A percentile compares a stretch with the other conserved stretches of the same genome.
These are phyloP conservation scores for Raphidocelis subcapitata DNA, from an alignment of 139 green algal species.

Conservation along the genomic window DNA sequence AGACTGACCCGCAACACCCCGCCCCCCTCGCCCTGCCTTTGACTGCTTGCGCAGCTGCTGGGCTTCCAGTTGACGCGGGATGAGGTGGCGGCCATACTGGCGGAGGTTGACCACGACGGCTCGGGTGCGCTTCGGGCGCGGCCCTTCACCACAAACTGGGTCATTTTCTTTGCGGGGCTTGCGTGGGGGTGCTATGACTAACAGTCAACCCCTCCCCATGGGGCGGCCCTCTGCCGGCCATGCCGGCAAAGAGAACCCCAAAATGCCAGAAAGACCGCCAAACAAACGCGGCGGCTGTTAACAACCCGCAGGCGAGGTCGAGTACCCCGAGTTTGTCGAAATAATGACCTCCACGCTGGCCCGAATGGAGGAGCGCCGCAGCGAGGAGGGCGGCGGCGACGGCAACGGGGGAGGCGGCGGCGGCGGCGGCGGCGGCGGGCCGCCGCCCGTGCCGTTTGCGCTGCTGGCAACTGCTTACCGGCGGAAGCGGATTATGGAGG, in stretches of 20 bases:
- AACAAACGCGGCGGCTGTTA: too few species aligned
- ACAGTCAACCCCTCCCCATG: too few species aligned
- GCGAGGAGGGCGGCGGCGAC: slow-evolving; percentile 17
- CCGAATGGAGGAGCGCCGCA: neutral
- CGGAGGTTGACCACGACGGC: slow-evolving; percentile 67
- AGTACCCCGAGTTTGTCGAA: slow-evolving; percentile 66
- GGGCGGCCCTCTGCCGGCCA: too few species aligned
- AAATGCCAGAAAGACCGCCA: too few species aligned
- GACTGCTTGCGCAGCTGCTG: slow-evolving; percentile 15
- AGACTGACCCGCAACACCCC: too few species aligned
- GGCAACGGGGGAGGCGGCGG: slow-evolving; percentile 16
- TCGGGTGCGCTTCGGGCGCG: neutral
- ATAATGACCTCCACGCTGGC: slow-evolving; percentile 70
- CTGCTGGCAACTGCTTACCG: slow-evolving; percentile 70
- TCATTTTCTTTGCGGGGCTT: neutral
- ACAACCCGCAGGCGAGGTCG: slow-evolving; percentile 38
- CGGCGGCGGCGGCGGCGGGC: neutral
- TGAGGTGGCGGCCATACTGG: slow-evolving; percentile 56
- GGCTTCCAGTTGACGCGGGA: slow-evolving; percentile 29
- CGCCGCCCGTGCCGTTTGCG: slow-evolving; percentile 52
- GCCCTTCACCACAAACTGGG: neutral
- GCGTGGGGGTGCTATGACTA: too few species aligned
- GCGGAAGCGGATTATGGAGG: slow-evolving; percentile 73
- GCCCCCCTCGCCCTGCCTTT: neutral
- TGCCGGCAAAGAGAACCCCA: too few species aligned